Percentiles rank a stretch among this genome's conserved stretches.
These are phyloP conservation scores for Beta corolliflora DNA, from an alignment of 179 eudicot genomes.

Conservation along the genomic window DNA sequence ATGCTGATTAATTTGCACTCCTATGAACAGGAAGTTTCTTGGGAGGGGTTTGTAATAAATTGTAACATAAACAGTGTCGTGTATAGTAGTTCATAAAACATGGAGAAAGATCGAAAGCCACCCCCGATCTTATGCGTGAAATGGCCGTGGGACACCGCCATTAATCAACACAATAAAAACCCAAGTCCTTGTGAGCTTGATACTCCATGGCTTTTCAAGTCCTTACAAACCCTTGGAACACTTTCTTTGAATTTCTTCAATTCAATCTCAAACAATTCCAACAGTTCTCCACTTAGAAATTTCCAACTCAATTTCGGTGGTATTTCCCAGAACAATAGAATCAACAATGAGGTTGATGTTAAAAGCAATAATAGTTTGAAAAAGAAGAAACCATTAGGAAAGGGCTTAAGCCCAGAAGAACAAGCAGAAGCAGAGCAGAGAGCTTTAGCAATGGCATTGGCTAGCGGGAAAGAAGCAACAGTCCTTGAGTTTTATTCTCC, in stretches of 20 bases:
- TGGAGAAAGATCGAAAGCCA: conserved; percentile 40
- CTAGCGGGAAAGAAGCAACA: conserved; percentile 79
- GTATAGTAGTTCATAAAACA: neutral
- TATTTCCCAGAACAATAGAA: neutral
- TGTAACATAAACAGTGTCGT: no score
- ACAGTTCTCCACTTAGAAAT: conserved; percentile 17
- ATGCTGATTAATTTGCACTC: no score
- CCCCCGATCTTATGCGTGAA: conserved; percentile 69
- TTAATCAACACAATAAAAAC: conserved; percentile 24
- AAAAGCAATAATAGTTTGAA: conserved; percentile 4
- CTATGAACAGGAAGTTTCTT: no score
- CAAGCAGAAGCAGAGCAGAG: conserved; percentile 93
- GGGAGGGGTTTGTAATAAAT: no score
- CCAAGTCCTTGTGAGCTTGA: conserved; percentile 47
- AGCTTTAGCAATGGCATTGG: conserved; percentile 75
- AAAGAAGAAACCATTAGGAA: conserved; percentile 14
- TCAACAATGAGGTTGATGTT: neutral
- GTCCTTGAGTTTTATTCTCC: conserved; percentile 89
- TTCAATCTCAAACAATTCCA: conserved; percentile 33
- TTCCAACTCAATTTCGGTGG: conserved; percentile 22
- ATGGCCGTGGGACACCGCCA: conserved; percentile 70
- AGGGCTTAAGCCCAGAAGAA: conserved; percentile 48
- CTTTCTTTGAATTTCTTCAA: conserved; percentile 43
- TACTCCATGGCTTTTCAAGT: conserved; percentile 81
- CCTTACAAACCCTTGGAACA: conserved; percentile 54